A percentile compares a stretch with the other conserved stretches of the same genome.
Evolutionary conservation across 768 basidiomycete species (phyloP).

Genomic region (Hygrocybe punicea): DNA sequence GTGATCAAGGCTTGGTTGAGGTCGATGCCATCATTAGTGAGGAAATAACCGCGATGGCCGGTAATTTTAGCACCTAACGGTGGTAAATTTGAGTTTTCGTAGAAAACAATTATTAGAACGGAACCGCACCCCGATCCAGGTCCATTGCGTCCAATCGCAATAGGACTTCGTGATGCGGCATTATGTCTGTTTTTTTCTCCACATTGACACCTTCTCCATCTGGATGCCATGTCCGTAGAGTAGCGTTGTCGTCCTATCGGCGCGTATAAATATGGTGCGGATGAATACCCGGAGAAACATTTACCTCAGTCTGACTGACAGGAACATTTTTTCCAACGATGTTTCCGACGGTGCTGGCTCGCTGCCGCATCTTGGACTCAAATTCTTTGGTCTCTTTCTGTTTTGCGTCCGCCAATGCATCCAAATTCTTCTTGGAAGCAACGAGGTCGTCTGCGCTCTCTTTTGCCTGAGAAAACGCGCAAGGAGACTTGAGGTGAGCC

Average conservation of each 20-base stretch:
- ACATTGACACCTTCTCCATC: conserved; percentile 69
- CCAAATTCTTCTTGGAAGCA: conserved; percentile 77
- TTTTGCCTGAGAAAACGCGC: conserved; percentile 61
- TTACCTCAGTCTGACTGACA: conserved; percentile 83
- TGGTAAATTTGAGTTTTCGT: conserved; percentile 3
- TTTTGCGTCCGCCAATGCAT: conserved; percentile 72
- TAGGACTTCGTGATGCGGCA: conserved; percentile 98
- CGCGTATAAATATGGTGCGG: not conserved
- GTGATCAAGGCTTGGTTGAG: conserved; percentile 94
- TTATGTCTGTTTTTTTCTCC: conserved; percentile 67
- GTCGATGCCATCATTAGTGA: conserved; percentile 93
- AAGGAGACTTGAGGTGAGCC: not conserved
- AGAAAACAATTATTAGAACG: not conserved
- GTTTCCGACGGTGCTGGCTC: conserved; percentile 84
- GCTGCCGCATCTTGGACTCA: conserved; percentile 73
- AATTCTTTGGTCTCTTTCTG: conserved; percentile 74
- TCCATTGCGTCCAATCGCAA: conserved; percentile 94
- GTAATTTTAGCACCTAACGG: conserved; percentile 78
- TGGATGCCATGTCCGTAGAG: conserved; percentile 82
- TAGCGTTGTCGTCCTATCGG: conserved; percentile 82
- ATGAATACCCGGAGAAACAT: conserved; percentile 16
- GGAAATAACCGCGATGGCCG: conserved; percentile 95
- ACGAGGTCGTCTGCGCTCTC: conserved; percentile 87
- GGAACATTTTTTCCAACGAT: conserved; percentile 86
- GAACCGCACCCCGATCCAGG: conserved; percentile 79